Conservation (phyloP, 2,329 filamentous ascomycete species). For the Bipolaris zeicola region DNA sequence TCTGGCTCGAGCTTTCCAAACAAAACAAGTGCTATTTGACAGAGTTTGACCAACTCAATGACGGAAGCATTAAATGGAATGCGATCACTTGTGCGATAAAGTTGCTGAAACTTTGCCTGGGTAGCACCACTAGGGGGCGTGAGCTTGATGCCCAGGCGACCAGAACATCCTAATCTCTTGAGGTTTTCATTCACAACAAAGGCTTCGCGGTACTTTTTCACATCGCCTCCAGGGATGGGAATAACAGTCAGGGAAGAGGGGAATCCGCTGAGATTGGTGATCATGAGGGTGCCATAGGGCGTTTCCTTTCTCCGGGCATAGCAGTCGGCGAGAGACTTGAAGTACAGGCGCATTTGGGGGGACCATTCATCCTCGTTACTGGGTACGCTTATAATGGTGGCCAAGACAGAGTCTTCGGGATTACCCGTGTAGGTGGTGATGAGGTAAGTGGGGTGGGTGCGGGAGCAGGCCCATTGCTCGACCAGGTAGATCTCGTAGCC, state of each 20-base stretch:
- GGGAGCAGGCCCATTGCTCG: constrained; percentile 96
- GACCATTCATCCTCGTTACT: constrained; percentile 82
- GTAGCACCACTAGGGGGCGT: constrained; percentile 79
- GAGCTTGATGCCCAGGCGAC: constrained; percentile 82
- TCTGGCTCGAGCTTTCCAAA: constrained; percentile 87
- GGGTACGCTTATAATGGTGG: constrained; percentile 81
- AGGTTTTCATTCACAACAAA: constrained; percentile 96
- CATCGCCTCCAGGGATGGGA: constrained; percentile 82
- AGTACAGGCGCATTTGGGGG: constrained; percentile 77
- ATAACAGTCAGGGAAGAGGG: constrained; percentile 94
- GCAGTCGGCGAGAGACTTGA: constrained; percentile 82
- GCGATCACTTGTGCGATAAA: constrained; percentile 86
- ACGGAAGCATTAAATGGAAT: constrained; percentile 79
- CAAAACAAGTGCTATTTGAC: constrained; percentile 83
- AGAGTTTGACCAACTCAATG: constrained; percentile 86
- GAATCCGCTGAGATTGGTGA: constrained; percentile 91
- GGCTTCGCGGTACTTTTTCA: constrained; percentile 76
- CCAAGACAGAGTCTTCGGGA: constrained; percentile 74
- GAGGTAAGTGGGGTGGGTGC: constrained; percentile 85
- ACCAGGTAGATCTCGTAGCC: constrained; percentile 95
- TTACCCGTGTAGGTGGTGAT: constrained; percentile 95
- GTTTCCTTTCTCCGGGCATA: constrained; percentile 86
- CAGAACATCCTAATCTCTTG: constrained; percentile 90
- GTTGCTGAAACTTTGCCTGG: constrained; percentile 86
- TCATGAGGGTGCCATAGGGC: constrained; percentile 81